Evolutionary conservation across 2,329 filamentous ascomycete species (phyloP).

Genomic region (Cytospora piceicola): DNA sequence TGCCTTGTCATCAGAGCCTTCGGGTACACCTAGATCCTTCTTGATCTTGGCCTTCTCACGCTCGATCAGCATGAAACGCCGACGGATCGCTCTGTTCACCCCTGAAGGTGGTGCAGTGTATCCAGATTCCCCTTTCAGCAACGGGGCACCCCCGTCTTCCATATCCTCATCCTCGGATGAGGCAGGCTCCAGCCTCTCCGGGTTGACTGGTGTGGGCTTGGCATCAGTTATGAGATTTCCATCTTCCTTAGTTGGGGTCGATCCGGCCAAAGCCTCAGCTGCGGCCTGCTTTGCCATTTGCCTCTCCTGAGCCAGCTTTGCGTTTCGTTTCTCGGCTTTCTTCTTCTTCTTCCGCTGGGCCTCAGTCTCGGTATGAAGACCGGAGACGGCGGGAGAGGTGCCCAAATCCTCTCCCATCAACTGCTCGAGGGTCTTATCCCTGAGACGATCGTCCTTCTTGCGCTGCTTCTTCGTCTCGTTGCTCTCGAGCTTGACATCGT

Average conservation of each 20-base stretch:
- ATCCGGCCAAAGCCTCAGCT: slow-evolving; percentile 4
- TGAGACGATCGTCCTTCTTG: slow-evolving; percentile 21
- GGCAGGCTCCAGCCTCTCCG: slow-evolving; percentile 18
- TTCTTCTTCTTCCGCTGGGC: slow-evolving; percentile 26
- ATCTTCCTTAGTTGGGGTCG: slow-evolving; percentile 7
- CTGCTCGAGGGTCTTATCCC: slow-evolving; percentile 18
- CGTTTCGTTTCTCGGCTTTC: slow-evolving; percentile 22
- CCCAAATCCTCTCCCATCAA: slow-evolving; percentile 12
- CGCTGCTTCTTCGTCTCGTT: slow-evolving; percentile 20
- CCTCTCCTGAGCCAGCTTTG: slow-evolving; percentile 27
- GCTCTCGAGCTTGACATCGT: slow-evolving; percentile 3
- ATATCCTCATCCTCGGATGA: slow-evolving; percentile 26
- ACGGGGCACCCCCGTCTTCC: slow-evolving; percentile 22
- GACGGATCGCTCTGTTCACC: slow-evolving; percentile 37
- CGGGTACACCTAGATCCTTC: slow-evolving; percentile 34
- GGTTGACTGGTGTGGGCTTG: slow-evolving; percentile 34
- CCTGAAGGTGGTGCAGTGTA: slow-evolving; percentile 27
- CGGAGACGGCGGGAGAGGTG: background rate
- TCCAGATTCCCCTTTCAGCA: slow-evolving; percentile 14
- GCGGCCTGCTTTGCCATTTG: slow-evolving; percentile 27
- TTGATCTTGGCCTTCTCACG: slow-evolving; percentile 35
- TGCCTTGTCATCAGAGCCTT: slow-evolving; percentile 32
- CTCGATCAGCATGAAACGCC: slow-evolving; percentile 38
- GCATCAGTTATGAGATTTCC: slow-evolving; percentile 36
- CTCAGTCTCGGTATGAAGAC: slow-evolving; percentile 1